These are phyloP conservation scores for Cicer yamashitae DNA, from an alignment of 306 rosid genomes.

Conservation along the genomic window DNA sequence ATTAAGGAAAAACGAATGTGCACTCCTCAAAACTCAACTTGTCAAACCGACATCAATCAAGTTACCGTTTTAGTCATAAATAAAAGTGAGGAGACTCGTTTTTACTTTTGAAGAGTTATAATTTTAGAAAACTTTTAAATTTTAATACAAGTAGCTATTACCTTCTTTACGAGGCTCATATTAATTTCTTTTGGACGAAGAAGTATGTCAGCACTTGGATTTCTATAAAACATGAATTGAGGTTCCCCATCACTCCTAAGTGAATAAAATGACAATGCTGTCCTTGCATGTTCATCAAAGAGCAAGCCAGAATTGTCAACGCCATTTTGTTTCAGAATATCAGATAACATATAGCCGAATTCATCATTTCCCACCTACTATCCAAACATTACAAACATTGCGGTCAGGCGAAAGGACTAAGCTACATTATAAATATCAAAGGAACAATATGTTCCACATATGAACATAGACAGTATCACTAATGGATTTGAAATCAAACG, in stretches of 20 bases:
- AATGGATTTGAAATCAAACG: too few relatives aligned
- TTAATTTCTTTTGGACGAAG: conserved; percentile 44
- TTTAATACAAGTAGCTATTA: background rate
- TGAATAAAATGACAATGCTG: conserved; percentile 46
- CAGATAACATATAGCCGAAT: conserved; percentile 48
- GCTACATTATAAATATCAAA: background rate
- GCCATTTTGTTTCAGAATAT: conserved; percentile 51
- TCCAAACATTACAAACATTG: conserved; percentile 40
- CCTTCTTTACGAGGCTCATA: conserved; percentile 41
- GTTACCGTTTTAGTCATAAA: too few relatives aligned
- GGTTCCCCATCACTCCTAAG: conserved; percentile 40
- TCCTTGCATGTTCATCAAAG: conserved; percentile 46
- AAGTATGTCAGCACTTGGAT: conserved; percentile 53
- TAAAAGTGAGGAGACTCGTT: rapidly evolving
- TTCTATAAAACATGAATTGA: conserved; percentile 46
- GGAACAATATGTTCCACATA: too few relatives aligned
- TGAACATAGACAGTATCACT: too few relatives aligned
- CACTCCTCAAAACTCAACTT: too few relatives aligned
- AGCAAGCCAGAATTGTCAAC: conserved; percentile 50
- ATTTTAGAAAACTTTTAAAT: too few relatives aligned
- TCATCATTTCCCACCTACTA: conserved; percentile 54
- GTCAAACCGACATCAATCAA: too few relatives aligned
- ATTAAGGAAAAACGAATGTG: too few relatives aligned
- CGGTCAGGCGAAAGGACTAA: conserved; percentile 35
- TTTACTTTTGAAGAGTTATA: too few relatives aligned